Evolutionary conservation across 331 rosid genomes (phyloP).

Genomic region (Pyrus hybrid): DNA sequence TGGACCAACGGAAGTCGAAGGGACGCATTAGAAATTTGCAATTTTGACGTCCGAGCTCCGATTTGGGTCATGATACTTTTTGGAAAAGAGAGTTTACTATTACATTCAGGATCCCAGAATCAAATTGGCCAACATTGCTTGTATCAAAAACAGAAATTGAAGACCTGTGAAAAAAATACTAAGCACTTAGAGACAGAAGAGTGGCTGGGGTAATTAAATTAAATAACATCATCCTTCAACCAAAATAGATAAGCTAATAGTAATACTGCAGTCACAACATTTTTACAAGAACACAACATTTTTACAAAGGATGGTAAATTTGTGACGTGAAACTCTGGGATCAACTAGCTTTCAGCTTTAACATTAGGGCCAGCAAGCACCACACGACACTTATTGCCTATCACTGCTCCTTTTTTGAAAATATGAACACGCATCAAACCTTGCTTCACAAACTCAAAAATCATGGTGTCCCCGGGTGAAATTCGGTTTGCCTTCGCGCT

Average conservation of each 20-base stretch:
- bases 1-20: too few species aligned
- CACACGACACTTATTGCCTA: background rate
- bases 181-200: too few species aligned
- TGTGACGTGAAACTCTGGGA: background rate
- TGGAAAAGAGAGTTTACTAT: too few species aligned
- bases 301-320: background rate
- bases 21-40: too few species aligned
- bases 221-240: background rate
- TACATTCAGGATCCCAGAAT: too few species aligned
- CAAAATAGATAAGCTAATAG: background rate
- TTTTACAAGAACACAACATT: background rate
- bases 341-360: background rate
- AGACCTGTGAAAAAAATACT: too few species aligned
- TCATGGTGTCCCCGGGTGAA: background rate
- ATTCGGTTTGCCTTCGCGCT: background rate
- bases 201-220: too few species aligned
- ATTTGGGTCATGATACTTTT: too few species aligned
- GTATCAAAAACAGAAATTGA: too few species aligned
- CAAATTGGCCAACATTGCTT: too few species aligned
- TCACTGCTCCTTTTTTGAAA: background rate
- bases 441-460: slow-evolving; percentile 2
- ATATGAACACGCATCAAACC: background rate
- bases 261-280: background rate
- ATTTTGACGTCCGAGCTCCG: too few species aligned
- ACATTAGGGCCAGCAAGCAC: background rate